These are phyloP conservation scores for Suillus decipiens DNA, from an alignment of 768 basidiomycete genomes.

Conservation along the genomic window DNA sequence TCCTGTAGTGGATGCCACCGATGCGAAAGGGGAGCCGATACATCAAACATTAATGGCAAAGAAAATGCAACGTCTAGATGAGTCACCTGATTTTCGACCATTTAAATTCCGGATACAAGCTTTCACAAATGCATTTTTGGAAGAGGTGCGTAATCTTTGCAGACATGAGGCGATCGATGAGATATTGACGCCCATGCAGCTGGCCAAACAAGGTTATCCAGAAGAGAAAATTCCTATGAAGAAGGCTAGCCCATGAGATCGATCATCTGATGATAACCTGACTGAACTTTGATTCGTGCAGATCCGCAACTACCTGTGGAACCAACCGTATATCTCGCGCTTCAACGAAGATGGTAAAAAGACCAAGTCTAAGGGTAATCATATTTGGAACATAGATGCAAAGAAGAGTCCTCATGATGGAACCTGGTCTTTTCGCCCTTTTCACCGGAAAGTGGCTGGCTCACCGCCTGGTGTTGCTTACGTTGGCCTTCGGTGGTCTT, in stretches of 20 bases:
- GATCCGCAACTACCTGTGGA: conserved; percentile 96
- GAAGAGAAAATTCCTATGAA: conserved; percentile 97
- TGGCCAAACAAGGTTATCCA: conserved; percentile 82
- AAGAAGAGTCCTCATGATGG: conserved; percentile 68
- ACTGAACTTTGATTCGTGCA: conserved; percentile 35
- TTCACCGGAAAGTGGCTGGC: conserved; percentile 86
- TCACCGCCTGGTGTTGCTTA: conserved; percentile 81
- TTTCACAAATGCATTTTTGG: conserved; percentile 94
- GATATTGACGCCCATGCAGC: conserved; percentile 43
- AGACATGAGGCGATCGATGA: conserved; percentile 10
- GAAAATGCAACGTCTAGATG: conserved; percentile 96
- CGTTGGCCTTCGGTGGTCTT: conserved; percentile 78
- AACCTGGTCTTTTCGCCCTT: conserved; percentile 86
- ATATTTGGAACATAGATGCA: conserved; percentile 99
- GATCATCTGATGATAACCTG: conserved; percentile 4
- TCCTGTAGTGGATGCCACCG: conserved; percentile 82
- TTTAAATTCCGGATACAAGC: conserved; percentile 99
- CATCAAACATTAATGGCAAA: conserved; percentile 99
- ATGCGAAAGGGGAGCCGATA: conserved; percentile 93
- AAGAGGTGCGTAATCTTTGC: conserved; percentile 59
- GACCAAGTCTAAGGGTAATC: conserved; percentile 98
- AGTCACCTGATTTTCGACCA: conserved; percentile 94
- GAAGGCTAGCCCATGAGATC: conserved; percentile 57
- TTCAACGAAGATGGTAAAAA: conserved; percentile 99
- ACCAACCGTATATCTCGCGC: conserved; percentile 88